A percentile compares a stretch with the other conserved stretches of the same genome.
Conservation (phyloP, 2,329 filamentous ascomycete species). For the Onygena corvina region DNA sequence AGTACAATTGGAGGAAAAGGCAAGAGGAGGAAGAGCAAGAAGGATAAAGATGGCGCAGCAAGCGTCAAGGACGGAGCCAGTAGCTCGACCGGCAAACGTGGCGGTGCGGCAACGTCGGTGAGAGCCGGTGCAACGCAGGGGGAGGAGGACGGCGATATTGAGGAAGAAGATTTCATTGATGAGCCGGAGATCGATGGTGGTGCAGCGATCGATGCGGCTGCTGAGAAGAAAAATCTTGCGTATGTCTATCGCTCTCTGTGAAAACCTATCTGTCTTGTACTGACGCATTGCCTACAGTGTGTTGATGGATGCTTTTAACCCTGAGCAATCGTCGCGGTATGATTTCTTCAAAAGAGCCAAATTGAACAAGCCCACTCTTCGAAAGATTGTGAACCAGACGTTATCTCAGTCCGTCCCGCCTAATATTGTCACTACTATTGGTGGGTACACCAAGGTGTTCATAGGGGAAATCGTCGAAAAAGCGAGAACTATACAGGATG, state of each 20-base stretch:
- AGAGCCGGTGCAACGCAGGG: constrained; percentile 21
- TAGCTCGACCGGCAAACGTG: constrained; percentile 22
- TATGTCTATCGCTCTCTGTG: constrained; percentile 22
- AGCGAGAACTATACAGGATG: constrained; percentile 49
- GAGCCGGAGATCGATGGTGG: constrained; percentile 38
- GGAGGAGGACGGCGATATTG: constrained; percentile 35
- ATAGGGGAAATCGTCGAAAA: constrained; percentile 54
- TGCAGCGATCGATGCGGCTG: constrained; percentile 39
- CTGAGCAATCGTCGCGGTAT: constrained; percentile 38
- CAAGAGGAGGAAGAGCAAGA: constrained; percentile 22
- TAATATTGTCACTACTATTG: constrained; percentile 52
- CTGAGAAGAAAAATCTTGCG: constrained; percentile 42
- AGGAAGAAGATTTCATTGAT: constrained; percentile 40
- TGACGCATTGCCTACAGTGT: constrained; percentile 26
- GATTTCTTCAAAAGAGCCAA: constrained; percentile 40
- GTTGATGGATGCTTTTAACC: constrained; percentile 37
- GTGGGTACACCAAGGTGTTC: constrained; percentile 55
- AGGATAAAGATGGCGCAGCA: constrained; percentile 21
- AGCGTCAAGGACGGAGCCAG: constrained; percentile 19
- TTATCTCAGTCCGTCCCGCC: constrained; percentile 55
- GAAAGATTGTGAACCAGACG: constrained; percentile 53
- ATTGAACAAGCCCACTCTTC: constrained; percentile 40
- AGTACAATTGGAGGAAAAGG: constrained; percentile 21
- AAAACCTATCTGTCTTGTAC: neutral
- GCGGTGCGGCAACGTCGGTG: constrained; percentile 16